Percentiles rank a stretch among this genome's conserved stretches.
These are phyloP conservation scores for Mortierella sp. DNA, from an alignment of 371 early-diverging fungal genomes.

Conservation along the genomic window DNA sequence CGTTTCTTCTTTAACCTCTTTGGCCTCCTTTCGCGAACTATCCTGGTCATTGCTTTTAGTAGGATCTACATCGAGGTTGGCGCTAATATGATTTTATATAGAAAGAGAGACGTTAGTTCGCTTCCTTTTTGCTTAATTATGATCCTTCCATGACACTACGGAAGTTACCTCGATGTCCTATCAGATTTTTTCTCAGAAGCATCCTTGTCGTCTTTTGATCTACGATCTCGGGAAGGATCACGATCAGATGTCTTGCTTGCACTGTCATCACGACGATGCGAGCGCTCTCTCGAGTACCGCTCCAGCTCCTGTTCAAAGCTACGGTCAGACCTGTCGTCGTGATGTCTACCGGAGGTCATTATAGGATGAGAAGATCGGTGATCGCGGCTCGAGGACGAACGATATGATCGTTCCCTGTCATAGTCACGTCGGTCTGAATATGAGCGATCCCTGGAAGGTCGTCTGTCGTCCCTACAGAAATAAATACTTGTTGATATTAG, in stretches of 20 bases:
- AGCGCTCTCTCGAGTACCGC: constrained; percentile 40
- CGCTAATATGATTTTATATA: too few species aligned
- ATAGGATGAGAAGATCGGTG: constrained; percentile 39
- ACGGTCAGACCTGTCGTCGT: constrained; percentile 32
- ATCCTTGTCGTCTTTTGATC: constrained; percentile 10
- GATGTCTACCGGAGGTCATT: constrained; percentile 43
- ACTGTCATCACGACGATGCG: constrained; percentile 35
- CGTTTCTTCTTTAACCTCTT: neutral
- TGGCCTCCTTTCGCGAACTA: constrained; percentile 1
- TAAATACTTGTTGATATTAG: too few species aligned
- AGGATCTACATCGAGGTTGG: too few species aligned
- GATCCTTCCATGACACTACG: neutral
- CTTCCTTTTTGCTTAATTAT: too few species aligned
- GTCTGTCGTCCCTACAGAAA: constrained; percentile 43
- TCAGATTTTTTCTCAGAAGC: constrained; percentile 18
- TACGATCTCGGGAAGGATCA: constrained; percentile 23
- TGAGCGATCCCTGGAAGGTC: constrained; percentile 32
- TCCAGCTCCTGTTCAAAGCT: constrained; percentile 54
- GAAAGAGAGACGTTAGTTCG: too few species aligned
- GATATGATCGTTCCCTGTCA: constrained; percentile 39
- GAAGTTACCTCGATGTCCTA: constrained; percentile 21
- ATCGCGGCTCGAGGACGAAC: constrained; percentile 25
- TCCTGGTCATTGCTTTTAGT: neutral
- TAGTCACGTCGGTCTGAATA: constrained; percentile 43
- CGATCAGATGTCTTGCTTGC: constrained; percentile 14